phyloP scores from a whole-genome alignment of 768 basidiomycete species.

The Kwoniella sp. region DNA sequence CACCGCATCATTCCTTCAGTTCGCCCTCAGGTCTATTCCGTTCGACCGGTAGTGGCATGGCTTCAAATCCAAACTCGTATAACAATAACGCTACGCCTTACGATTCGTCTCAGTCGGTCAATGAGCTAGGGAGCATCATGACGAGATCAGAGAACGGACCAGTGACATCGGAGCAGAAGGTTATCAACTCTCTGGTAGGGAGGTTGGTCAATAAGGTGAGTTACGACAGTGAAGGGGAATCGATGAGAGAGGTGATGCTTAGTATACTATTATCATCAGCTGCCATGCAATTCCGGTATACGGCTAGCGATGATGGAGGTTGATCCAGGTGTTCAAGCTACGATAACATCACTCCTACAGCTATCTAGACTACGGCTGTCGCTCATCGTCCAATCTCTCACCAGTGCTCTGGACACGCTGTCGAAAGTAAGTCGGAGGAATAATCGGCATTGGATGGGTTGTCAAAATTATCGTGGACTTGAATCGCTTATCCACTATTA shows the following conservation, averaged over 20 bases:
- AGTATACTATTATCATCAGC: constrained; percentile 58
- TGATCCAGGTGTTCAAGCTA: constrained; percentile 73
- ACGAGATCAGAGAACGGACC: constrained; percentile 18
- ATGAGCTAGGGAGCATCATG: constrained; percentile 16
- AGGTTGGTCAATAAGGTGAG: constrained; percentile 78
- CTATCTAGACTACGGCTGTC: constrained; percentile 75
- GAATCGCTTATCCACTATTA: constrained; percentile 12
- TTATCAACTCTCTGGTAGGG: constrained; percentile 76
- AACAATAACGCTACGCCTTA: not conserved
- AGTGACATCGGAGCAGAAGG: constrained; percentile 65
- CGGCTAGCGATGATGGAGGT: constrained; percentile 72
- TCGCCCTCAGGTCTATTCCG: constrained; percentile 16
- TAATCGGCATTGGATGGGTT: constrained; percentile 6
- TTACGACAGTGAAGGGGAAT: not conserved
- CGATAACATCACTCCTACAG: constrained; percentile 77
- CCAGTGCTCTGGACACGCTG: constrained; percentile 75
- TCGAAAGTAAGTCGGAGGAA: constrained; percentile 64
- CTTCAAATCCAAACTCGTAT: not conserved
- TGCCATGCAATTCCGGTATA: constrained; percentile 81
- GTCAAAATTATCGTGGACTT: not conserved
- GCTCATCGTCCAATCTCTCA: constrained; percentile 75
- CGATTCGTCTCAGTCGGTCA: constrained; percentile 10
- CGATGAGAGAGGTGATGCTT: not conserved
- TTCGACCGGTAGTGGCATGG: constrained; percentile 1
- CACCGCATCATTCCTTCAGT: constrained; percentile 26